These are phyloP conservation scores for Plantago coronopus DNA, from an alignment of 305 asterid species.

Conservation along the genomic window DNA sequence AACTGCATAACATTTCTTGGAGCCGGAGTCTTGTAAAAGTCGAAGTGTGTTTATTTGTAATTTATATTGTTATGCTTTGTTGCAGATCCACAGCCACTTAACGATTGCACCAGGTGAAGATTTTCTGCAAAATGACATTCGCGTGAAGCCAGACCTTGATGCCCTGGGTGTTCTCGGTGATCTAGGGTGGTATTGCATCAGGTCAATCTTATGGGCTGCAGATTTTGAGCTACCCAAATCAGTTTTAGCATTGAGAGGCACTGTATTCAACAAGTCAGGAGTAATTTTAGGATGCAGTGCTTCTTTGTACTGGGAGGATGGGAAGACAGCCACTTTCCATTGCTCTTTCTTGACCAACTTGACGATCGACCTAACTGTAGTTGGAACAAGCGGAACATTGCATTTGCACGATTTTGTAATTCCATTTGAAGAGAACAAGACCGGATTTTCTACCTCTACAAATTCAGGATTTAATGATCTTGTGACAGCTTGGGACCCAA, in stretches of 20 bases:
- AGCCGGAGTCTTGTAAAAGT: too few species aligned
- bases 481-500: slow-evolving; percentile 47
- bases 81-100: slow-evolving; percentile 59
- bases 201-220: slow-evolving; percentile 79
- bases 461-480: slow-evolving; percentile 45
- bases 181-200: slow-evolving; percentile 71
- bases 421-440: slow-evolving; percentile 47
- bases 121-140: slow-evolving; percentile 60
- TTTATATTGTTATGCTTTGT: slow-evolving; percentile 9
- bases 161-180: slow-evolving; percentile 87
- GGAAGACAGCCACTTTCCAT: slow-evolving; percentile 51
- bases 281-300: slow-evolving; percentile 64
- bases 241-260: slow-evolving; percentile 47
- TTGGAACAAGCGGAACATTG: slow-evolving; percentile 47
- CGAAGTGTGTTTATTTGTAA: not conserved
- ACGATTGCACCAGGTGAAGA: slow-evolving; percentile 37
- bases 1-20: not conserved
- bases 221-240: slow-evolving; percentile 58
- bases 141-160: slow-evolving; percentile 81
- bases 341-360: slow-evolving; percentile 49
- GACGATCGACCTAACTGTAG: slow-evolving; percentile 40
- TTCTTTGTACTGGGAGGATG: slow-evolving; percentile 61
- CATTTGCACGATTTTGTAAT: slow-evolving; percentile 42
- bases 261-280: slow-evolving; percentile 46
- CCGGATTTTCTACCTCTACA: slow-evolving; percentile 40